Conservation (phyloP, 129 eudicot genomes). For the Kitagawia praeruptora region DNA sequence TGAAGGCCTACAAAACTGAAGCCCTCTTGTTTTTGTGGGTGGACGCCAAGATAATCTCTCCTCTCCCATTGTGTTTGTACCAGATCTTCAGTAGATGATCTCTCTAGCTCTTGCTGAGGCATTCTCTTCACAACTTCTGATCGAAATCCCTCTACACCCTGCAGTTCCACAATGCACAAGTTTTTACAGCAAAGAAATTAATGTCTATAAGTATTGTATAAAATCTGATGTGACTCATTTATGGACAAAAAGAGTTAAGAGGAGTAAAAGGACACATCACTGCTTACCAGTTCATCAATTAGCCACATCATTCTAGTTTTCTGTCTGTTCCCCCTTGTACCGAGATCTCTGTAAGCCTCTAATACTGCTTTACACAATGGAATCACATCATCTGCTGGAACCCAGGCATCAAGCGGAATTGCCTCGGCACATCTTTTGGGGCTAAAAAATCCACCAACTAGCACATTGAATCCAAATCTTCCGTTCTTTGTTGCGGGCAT, state of each 20-base stretch:
- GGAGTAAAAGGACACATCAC: neutral
- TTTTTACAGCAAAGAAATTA: neutral
- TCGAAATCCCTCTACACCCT: slow-evolving; percentile 91
- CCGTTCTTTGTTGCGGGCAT: slow-evolving; percentile 95
- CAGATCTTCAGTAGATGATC: slow-evolving; percentile 66
- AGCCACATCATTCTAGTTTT: slow-evolving; percentile 99
- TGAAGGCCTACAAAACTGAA: slow-evolving; percentile 80
- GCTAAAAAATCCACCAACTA: slow-evolving; percentile 96
- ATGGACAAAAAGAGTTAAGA: neutral
- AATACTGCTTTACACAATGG: slow-evolving; percentile 69
- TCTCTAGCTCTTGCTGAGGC: slow-evolving; percentile 66
- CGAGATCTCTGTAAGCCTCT: slow-evolving; percentile 90
- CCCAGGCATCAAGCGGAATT: slow-evolving; percentile 95
- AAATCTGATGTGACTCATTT: neutral
- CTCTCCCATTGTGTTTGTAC: slow-evolving; percentile 73
- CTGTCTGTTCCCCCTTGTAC: slow-evolving; percentile 82
- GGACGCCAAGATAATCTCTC: slow-evolving; percentile 73
- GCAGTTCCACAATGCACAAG: slow-evolving; percentile 15
- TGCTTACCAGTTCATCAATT: slow-evolving; percentile 80
- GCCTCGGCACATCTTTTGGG: slow-evolving; percentile 90
- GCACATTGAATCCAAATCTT: slow-evolving; percentile 74
- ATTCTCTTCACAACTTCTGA: slow-evolving; percentile 84
- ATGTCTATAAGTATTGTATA: neutral
- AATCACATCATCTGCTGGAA: slow-evolving; percentile 70
- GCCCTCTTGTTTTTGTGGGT: slow-evolving; percentile 90